These are phyloP conservation scores for Volutella citrinella DNA, from an alignment of 2,329 filamentous ascomycete species.

Conservation along the genomic window DNA sequence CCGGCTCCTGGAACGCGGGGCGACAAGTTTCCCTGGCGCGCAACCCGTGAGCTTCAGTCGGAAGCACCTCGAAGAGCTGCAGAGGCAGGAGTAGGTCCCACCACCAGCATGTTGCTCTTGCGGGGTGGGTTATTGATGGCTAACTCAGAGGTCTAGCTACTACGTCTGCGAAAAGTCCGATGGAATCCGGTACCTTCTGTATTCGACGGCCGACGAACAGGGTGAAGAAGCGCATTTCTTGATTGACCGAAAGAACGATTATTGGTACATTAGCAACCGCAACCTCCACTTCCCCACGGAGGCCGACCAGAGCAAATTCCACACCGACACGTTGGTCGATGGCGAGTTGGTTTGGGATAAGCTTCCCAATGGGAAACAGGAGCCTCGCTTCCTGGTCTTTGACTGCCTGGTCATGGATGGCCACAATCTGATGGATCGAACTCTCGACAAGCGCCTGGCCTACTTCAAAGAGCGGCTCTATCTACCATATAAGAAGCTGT, in stretches of 20 bases:
- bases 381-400: constrained; percentile 87
- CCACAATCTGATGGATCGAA: constrained; percentile 70
- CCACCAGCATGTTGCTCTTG: too few relatives aligned
- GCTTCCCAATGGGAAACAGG: constrained; percentile 61
- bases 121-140: too few relatives aligned
- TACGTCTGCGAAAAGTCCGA: constrained; percentile 99
- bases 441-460: constrained; percentile 83
- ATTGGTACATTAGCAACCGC: constrained; percentile 73
- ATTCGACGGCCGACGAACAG: constrained; percentile 67
- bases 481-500: constrained; percentile 63
- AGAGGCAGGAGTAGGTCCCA: constrained; percentile 65
- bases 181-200: constrained; percentile 92
- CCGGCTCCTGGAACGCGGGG: constrained; percentile 66
- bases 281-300: constrained; percentile 78
- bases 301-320: constrained; percentile 63
- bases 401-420: constrained; percentile 84
- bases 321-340: constrained; percentile 80
- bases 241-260: constrained; percentile 97
- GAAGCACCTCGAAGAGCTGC: constrained; percentile 78
- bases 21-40: constrained; percentile 75
- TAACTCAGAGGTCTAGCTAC: constrained; percentile 54
- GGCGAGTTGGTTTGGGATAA: constrained; percentile 89
- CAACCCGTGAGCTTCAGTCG: constrained; percentile 91
- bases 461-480: constrained; percentile 80
- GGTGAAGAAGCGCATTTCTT: constrained; percentile 75